Base-by-base conservation (phyloP, 768 basidiomycete species). In the Mycena indigotica region DNA sequence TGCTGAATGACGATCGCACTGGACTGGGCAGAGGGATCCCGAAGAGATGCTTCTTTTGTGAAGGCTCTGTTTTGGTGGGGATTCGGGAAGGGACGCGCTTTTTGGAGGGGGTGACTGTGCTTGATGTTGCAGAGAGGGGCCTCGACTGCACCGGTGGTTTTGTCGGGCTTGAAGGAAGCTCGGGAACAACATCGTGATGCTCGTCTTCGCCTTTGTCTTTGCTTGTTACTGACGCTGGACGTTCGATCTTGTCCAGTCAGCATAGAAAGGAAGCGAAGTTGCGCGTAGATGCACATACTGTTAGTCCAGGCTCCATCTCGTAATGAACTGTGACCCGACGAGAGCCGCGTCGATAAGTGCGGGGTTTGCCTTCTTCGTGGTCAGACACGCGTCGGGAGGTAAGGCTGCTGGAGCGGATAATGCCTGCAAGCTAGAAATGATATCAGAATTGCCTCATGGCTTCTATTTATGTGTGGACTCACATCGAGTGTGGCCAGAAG, bases 11-110 rank as follows among this genome's bases (percentile, higher is more conserved):
- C 17, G 62, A 60, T 41, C 57, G 56, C 30, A 48, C 41, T 2
- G 62, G 62, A 44, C 62, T 63, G 32, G 62, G 53, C 21, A 63
- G 58, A 17, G 62, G 52, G 52, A 63, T 63, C 6, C 62, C 62
- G 24, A 63, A 59, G 28, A 62, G 50, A 35, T 46, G 46, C 45
- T 53, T 63, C 57, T 57, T 63, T 40, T 56, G 46, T 63, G 30
- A 41, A n/a, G 29, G 30, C 15, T 13, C 15, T 24, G 28, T 54
- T 45, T n/a, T 19, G 21, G 58, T 54, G 3, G 62, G 62, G 17
- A 63, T 63, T 21, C 58, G 62, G 10, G 58, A 39, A n/a, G 55
- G 21, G 50, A 21, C 50, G 38, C 58, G 62, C 52, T 63, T 63
- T 23, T 54, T 50, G 19, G 62, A 55, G 13, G 58, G 44, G 21